A percentile compares a stretch with the other conserved stretches of the same genome.
These are phyloP conservation scores for Acorus calamus DNA, from an alignment of 106 monocot genomes.

Conservation along the genomic window DNA sequence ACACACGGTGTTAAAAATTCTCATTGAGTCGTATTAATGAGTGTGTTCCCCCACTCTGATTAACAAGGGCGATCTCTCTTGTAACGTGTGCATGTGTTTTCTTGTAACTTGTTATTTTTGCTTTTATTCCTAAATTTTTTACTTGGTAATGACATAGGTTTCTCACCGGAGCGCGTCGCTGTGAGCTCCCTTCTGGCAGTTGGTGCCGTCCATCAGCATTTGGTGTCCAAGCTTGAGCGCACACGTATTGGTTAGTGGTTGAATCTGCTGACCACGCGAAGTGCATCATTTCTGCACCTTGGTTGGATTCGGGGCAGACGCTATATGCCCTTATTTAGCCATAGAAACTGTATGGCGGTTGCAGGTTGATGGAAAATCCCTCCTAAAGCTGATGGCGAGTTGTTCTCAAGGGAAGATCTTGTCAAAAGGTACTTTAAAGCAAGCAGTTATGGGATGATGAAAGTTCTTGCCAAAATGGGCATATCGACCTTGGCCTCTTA, in stretches of 20 bases:
- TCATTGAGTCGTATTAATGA: no score
- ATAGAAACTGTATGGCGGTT: constrained; percentile 84
- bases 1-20: no score
- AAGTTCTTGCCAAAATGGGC: constrained; percentile 99
- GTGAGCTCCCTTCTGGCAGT: constrained; percentile 95
- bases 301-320: constrained; percentile 94
- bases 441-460: constrained; percentile 94
- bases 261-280: constrained; percentile 99
- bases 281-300: constrained; percentile 99
- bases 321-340: constrained; percentile 95
- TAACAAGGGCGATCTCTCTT: no score
- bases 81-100: neutral
- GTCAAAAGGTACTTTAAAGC: constrained; percentile 88
- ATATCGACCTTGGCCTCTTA: constrained; percentile 97
- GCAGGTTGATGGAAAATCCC: constrained; percentile 93
- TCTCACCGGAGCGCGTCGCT: constrained; percentile 76
- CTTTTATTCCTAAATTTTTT: neutral
- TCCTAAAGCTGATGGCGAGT: constrained; percentile 51
- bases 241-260: constrained; percentile 73
- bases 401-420: constrained; percentile 61
- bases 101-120: neutral
- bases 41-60: no score
- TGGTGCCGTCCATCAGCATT: constrained; percentile 97
- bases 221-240: constrained; percentile 85
- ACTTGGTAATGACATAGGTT: constrained; percentile 28